Evolutionary conservation across 2,329 filamentous ascomycete genomes (phyloP).

Genomic region (Phyllosticta capitalensis): DNA sequence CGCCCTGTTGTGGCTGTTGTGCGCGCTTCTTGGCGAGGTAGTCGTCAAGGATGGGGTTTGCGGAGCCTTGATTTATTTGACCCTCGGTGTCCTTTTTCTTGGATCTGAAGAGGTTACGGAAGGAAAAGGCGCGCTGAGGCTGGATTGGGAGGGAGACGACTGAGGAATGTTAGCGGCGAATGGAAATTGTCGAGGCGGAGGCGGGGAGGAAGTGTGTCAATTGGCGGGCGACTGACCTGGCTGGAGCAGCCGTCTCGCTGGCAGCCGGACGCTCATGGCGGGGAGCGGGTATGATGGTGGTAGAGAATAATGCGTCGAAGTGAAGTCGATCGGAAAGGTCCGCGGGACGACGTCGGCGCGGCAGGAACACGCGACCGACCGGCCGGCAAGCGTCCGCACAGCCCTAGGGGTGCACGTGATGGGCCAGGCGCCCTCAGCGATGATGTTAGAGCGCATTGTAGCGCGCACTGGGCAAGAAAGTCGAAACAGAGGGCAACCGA

Average conservation of each 20-base stretch:
- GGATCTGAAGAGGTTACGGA: background rate
- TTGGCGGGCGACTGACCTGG: slow-evolving; percentile 43
- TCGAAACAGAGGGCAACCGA: background rate
- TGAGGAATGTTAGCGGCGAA: background rate
- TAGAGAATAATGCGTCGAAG: background rate
- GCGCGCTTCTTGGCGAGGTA: slow-evolving; percentile 25
- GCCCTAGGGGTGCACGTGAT: background rate
- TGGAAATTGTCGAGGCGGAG: background rate
- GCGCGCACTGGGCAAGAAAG: background rate
- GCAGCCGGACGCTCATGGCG: slow-evolving; percentile 56
- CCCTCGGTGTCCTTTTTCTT: background rate
- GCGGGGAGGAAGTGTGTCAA: background rate
- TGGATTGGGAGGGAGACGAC: slow-evolving; percentile 7
- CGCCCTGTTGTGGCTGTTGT: background rate
- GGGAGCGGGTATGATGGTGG: slow-evolving; percentile 13
- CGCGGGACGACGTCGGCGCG: background rate
- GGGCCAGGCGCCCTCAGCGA: background rate
- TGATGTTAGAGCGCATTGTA: background rate
- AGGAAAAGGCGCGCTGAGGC: slow-evolving; percentile 4
- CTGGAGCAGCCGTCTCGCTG: slow-evolving; percentile 51
- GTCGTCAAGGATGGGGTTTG: slow-evolving; percentile 54
- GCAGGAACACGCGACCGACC: background rate
- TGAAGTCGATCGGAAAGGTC: background rate
- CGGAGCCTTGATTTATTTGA: slow-evolving; percentile 15
- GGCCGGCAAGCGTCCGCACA: background rate